Percentiles rank a stretch among this genome's conserved stretches.
These are phyloP conservation scores for Mucor racemosus DNA, from an alignment of 371 early-diverging fungal species.

Conservation along the genomic window DNA sequence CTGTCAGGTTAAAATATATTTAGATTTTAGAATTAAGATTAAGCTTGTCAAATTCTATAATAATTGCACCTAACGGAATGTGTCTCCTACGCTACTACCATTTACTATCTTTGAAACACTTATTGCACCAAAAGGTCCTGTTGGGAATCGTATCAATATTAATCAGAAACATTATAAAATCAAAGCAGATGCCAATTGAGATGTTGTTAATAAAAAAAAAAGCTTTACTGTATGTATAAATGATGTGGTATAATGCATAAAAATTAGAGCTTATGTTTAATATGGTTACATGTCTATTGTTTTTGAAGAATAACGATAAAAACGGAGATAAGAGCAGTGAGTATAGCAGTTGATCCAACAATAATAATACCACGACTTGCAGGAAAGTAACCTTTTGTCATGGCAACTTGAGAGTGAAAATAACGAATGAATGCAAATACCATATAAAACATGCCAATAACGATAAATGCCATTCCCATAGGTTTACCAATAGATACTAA, in stretches of 20 bases:
- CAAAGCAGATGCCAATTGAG: too few species aligned
- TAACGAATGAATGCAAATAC: constrained; percentile 68
- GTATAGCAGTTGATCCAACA: constrained; percentile 41
- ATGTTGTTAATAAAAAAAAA: too few species aligned
- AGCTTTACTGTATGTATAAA: background rate
- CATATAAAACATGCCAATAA: constrained; percentile 66
- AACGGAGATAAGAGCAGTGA: constrained; percentile 42
- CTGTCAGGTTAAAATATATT: too few species aligned
- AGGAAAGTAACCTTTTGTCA: constrained; percentile 75
- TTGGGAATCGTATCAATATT: too few species aligned
- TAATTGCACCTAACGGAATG: too few species aligned
- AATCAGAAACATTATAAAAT: too few species aligned
- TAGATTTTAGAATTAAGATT: too few species aligned
- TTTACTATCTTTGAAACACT: too few species aligned
- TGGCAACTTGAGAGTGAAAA: constrained; percentile 71
- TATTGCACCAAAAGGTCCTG: too few species aligned
- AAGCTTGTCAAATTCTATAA: too few species aligned
- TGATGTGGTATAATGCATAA: background rate
- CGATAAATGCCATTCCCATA: constrained; percentile 61
- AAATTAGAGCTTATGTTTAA: too few species aligned
- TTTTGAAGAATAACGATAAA: constrained; percentile 11
- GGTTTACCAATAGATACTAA: constrained; percentile 34
- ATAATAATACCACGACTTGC: constrained; percentile 68
- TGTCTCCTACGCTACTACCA: too few species aligned
- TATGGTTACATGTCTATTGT: background rate